Conservation (phyloP, 2,329 filamentous ascomycete genomes). For the Tympanopsis confertula region DNA sequence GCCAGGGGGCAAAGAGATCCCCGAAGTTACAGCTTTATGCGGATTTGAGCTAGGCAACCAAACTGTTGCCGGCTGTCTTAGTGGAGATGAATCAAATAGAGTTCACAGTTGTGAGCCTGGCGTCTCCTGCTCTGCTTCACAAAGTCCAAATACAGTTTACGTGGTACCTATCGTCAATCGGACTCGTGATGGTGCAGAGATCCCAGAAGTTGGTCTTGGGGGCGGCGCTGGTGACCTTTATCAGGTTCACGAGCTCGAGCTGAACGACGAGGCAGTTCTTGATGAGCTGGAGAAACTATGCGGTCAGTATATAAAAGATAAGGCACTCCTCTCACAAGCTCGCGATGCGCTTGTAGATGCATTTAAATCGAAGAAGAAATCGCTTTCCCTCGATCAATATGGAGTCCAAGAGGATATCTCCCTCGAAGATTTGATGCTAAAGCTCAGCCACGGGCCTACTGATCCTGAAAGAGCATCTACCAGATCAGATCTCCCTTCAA, state of each 20-base stretch:
- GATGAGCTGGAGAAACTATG: conserved; percentile 41
- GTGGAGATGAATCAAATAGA: conserved; percentile 44
- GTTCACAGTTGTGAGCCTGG: conserved; percentile 82
- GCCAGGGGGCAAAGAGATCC: conserved; percentile 24
- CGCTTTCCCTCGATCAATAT: conserved; percentile 21
- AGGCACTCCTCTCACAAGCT: conserved; percentile 11
- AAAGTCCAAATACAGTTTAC: conserved; percentile 46
- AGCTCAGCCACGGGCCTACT: neutral
- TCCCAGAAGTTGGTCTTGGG: conserved; percentile 66
- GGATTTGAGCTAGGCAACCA: conserved; percentile 69
- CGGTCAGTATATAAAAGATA: conserved; percentile 12
- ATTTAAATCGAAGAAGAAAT: conserved; percentile 16
- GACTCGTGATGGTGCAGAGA: conserved; percentile 42
- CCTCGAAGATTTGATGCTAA: conserved; percentile 10
- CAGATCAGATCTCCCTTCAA: neutral
- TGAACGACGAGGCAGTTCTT: conserved; percentile 32
- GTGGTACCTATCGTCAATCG: conserved; percentile 71
- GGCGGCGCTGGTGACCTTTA: conserved; percentile 69
- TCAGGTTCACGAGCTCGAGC: conserved; percentile 53
- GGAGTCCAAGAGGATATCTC: conserved; percentile 22
- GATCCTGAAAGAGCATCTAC: neutral
- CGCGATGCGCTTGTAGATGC: conserved; percentile 16
- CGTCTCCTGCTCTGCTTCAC: conserved; percentile 40
- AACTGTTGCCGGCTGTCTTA: conserved; percentile 60
- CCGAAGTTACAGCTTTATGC: conserved; percentile 55